Evolutionary conservation across 2,329 filamentous ascomycete genomes (phyloP).

Genomic region (Seiridium cupressi): DNA sequence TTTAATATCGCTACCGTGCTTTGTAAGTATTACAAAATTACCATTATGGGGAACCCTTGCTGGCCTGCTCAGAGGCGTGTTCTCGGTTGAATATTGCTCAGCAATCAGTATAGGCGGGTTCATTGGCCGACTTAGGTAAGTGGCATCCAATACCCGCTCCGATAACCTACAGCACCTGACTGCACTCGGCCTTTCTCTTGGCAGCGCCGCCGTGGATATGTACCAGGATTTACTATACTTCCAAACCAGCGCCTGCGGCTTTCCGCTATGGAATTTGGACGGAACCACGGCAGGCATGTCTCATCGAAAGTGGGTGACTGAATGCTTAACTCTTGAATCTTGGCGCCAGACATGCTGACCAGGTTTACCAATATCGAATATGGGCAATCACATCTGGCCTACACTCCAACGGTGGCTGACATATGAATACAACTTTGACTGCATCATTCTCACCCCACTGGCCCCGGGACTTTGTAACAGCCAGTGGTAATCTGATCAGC

Average conservation of each 20-base stretch:
- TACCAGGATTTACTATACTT: not conserved
- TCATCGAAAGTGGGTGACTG: constrained; percentile 2
- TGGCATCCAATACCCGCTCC: not conserved
- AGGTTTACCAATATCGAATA: constrained; percentile 1
- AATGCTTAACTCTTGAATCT: not conserved
- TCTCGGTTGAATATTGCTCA: not conserved
- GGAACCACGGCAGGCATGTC: not conserved
- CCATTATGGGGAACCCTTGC: constrained; percentile 4
- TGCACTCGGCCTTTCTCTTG: constrained; percentile 5
- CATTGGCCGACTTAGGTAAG: constrained; percentile 5
- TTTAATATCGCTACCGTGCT: constrained; percentile 5
- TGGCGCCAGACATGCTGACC: not conserved
- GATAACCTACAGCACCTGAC: not conserved
- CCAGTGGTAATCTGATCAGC: not conserved
- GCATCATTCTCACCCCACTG: not conserved
- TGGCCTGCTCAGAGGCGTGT: not conserved
- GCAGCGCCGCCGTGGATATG: not conserved
- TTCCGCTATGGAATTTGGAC: not conserved
- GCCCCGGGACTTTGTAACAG: not conserved
- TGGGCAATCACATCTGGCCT: constrained; percentile 1
- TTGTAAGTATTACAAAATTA: constrained; percentile 6
- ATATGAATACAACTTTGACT: not conserved
- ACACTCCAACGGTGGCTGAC: not conserved
- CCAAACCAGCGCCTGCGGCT: not conserved
- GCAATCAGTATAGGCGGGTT: not conserved